Percentiles rank a stretch among this genome's conserved stretches.
These are phyloP conservation scores for Puccinia horiana DNA, from an alignment of 1,284 basidiomycete species.

Conservation along the genomic window DNA sequence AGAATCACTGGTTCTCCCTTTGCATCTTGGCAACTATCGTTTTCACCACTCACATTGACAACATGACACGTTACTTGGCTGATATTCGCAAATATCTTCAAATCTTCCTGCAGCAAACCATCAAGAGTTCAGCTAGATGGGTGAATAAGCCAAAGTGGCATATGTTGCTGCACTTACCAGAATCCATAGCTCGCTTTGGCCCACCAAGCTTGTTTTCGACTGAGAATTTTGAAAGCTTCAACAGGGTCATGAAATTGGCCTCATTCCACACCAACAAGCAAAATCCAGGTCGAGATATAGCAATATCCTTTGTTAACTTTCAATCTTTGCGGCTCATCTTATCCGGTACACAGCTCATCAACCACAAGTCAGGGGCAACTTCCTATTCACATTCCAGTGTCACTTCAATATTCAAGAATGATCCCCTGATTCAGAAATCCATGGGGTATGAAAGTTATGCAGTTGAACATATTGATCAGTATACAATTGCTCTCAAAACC, in stretches of 20 bases:
- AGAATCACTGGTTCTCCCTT: neutral
- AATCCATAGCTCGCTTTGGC: conserved; percentile 48
- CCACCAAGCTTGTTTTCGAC: conserved; percentile 1
- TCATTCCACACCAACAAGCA: conserved; percentile 27
- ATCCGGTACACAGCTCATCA: neutral
- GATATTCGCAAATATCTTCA: conserved; percentile 54
- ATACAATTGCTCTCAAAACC: neutral
- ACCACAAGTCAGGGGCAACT: neutral
- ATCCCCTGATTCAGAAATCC: neutral
- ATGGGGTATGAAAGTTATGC: neutral
- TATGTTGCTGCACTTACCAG: conserved; percentile 53
- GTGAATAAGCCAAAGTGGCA: conserved; percentile 61
- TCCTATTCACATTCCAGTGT: neutral
- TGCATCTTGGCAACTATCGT: conserved; percentile 57
- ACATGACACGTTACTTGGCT: conserved; percentile 57
- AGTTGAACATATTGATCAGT: neutral
- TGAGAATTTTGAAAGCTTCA: conserved; percentile 33
- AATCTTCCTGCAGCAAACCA: conserved; percentile 56
- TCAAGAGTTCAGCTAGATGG: conserved; percentile 57
- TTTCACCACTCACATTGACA: conserved; percentile 59
- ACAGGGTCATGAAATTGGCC: neutral
- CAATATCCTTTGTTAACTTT: conserved; percentile 6
- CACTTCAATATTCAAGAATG: neutral
- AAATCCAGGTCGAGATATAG: conserved; percentile 13
- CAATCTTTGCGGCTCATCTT: neutral